These are phyloP conservation scores for Curvularia spicifera DNA, from an alignment of 2,329 filamentous ascomycete species.

Conservation along the genomic window DNA sequence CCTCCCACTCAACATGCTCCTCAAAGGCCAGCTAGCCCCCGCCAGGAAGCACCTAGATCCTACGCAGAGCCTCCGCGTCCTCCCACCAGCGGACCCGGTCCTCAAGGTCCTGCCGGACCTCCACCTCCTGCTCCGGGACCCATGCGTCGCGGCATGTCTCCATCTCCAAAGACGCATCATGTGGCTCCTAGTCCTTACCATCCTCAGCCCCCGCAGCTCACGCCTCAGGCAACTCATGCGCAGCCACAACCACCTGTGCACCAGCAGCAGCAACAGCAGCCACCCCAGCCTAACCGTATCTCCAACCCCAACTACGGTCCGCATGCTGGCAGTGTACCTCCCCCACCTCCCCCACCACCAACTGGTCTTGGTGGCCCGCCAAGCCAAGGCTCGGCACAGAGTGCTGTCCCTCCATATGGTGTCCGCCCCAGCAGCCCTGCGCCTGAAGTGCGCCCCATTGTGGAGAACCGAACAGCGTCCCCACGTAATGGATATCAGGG, in stretches of 20 bases:
- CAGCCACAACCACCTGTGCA: conserved; percentile 54
- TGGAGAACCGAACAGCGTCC: conserved; percentile 89
- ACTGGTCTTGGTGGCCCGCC: conserved; percentile 57
- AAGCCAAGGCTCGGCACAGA: conserved; percentile 55
- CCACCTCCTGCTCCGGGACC: conserved; percentile 48
- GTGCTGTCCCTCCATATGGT: conserved; percentile 70
- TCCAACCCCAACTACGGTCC: conserved; percentile 57
- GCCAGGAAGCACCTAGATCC: conserved; percentile 71
- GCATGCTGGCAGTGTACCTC: conserved; percentile 56
- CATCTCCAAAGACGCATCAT: conserved; percentile 65
- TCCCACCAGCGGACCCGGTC: conserved; percentile 52
- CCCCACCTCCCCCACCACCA: conserved; percentile 67
- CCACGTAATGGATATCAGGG: conserved; percentile 86
- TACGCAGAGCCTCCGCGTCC: conserved; percentile 72
- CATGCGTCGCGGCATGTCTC: conserved; percentile 61
- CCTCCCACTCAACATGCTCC: conserved; percentile 68
- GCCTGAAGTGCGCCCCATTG: conserved; percentile 80
- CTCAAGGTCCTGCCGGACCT: conserved; percentile 48
- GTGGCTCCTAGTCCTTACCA: conserved; percentile 61
- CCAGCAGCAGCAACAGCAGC: conserved; percentile 34
- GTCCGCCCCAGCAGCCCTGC: conserved; percentile 73
- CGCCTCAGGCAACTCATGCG: conserved; percentile 60
- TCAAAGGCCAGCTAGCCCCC: conserved; percentile 76
- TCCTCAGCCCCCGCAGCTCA: conserved; percentile 51
- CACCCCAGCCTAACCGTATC: conserved; percentile 54